Conservation (phyloP, 257 asterid species). For the Fraxinus excelsior region DNA sequence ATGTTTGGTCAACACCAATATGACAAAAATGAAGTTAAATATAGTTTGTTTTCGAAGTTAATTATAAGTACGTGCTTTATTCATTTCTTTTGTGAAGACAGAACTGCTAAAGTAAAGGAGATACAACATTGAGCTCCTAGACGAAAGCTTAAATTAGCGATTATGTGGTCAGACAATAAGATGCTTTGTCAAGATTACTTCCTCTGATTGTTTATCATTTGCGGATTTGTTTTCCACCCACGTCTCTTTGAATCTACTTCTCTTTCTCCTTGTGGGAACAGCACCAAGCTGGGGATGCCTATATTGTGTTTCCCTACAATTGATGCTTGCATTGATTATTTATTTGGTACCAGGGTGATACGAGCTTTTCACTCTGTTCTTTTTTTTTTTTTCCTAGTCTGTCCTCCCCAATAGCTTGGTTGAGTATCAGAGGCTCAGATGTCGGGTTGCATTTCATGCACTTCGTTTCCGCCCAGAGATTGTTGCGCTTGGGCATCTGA, state of each 20-base stretch:
- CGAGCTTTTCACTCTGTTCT: conserved; percentile 11
- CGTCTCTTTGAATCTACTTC: no score
- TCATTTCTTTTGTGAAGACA: no score
- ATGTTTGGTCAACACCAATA: no score
- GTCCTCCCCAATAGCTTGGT: conserved; percentile 74
- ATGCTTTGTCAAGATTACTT: not conserved
- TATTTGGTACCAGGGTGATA: conserved; percentile 8
- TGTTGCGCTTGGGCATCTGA: conserved; percentile 57
- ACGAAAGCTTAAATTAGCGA: no score
- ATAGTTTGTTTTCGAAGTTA: no score
- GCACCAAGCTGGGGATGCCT: not conserved
- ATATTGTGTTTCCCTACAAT: not conserved
- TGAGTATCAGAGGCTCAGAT: conserved; percentile 95
- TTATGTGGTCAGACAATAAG: not conserved
- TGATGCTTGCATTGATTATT: conserved; percentile 5
- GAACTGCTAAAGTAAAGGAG: no score
- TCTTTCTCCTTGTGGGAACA: not conserved
- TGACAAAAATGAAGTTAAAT: no score
- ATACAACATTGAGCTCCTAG: no score
- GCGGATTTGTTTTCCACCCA: not conserved
- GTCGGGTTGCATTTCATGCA: conserved; percentile 90
- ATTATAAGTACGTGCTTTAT: no score
- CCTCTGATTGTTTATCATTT: not conserved
- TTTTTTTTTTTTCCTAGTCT: conserved; percentile 51
- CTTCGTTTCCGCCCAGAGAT: conserved; percentile 88